Percentiles rank a stretch among this genome's conserved stretches.
These are phyloP conservation scores for Coniochaeta sp. DNA, from an alignment of 2,329 filamentous ascomycete genomes.

Conservation along the genomic window DNA sequence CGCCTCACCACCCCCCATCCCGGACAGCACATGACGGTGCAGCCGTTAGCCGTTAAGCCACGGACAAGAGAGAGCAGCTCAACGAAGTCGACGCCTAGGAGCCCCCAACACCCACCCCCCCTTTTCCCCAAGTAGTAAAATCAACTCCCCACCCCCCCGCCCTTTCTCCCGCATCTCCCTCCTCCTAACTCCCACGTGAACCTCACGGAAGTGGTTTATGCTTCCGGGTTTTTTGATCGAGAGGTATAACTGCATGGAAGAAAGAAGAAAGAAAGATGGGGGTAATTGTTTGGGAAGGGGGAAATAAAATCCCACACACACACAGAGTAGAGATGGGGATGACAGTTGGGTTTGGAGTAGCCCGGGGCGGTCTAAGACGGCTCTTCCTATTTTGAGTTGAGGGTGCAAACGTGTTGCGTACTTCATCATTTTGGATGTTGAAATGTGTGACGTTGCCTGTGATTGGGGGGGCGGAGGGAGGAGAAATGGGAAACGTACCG, in stretches of 20 bases:
- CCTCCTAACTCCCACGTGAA: no score
- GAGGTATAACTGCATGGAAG: no score
- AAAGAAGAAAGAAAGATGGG: no score
- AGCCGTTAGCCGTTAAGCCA: constrained; percentile 11
- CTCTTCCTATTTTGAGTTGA: constrained; percentile 31
- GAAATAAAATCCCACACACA: no score
- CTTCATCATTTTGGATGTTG: constrained; percentile 25
- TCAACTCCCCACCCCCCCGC: not conserved
- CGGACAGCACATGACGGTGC: constrained; percentile 28
- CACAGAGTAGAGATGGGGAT: not conserved
- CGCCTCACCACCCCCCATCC: constrained; percentile 10
- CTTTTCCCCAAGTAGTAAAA: not conserved
- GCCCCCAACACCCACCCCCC: not conserved
- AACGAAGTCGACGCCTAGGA: constrained; percentile 8
- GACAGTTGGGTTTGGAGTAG: constrained; percentile 4
- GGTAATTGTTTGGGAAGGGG: no score
- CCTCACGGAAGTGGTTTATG: no score
- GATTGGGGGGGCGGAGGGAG: not conserved
- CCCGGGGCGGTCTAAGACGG: constrained; percentile 27
- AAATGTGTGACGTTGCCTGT: not conserved
- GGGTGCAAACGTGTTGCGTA: constrained; percentile 25
- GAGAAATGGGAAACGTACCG: not conserved
- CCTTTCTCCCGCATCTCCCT: no score
- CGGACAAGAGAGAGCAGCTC: constrained; percentile 7
- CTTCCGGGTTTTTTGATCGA: no score